Conservation (phyloP, 2,329 filamentous ascomycete species). For the Trichoderma pleuroti region DNA sequence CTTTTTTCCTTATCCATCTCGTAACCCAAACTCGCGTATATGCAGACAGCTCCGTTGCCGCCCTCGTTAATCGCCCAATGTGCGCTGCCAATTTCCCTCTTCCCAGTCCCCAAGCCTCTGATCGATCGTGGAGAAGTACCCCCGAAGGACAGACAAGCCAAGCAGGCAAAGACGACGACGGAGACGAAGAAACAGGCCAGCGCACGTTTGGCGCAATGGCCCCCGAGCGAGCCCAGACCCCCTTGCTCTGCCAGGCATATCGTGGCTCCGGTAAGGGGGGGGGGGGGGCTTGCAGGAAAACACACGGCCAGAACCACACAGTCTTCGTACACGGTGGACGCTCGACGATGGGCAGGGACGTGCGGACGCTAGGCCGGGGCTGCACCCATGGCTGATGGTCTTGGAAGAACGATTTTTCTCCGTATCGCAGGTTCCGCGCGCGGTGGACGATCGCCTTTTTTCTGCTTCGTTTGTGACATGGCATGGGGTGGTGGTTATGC, state of each 20-base stretch:
- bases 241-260: slow-evolving; percentile 8
- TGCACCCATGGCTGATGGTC: background rate
- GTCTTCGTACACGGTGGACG: too few species aligned
- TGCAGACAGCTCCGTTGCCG: background rate
- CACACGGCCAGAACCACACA: slow-evolving; percentile 1
- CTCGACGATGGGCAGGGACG: background rate
- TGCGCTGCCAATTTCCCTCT: background rate
- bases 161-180: background rate
- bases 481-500: background rate
- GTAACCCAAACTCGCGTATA: background rate
- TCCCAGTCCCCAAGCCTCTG: background rate
- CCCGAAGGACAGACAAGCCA: too few species aligned
- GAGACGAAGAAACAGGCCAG: background rate
- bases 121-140: slow-evolving; percentile 17
- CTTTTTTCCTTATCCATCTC: background rate
- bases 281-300: background rate
- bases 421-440: slow-evolving; percentile 9
- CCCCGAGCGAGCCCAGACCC: background rate
- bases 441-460: background rate
- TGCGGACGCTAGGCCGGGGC: slow-evolving; percentile 3
- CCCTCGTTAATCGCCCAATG: slow-evolving; percentile 9
- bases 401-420: slow-evolving; percentile 1
- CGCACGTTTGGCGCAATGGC: background rate
- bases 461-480: background rate
- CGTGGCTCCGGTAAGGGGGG: background rate